Evolutionary conservation across 2,329 filamentous ascomycete species (phyloP).

Genomic region (Neopestalotiopsis sp.): DNA sequence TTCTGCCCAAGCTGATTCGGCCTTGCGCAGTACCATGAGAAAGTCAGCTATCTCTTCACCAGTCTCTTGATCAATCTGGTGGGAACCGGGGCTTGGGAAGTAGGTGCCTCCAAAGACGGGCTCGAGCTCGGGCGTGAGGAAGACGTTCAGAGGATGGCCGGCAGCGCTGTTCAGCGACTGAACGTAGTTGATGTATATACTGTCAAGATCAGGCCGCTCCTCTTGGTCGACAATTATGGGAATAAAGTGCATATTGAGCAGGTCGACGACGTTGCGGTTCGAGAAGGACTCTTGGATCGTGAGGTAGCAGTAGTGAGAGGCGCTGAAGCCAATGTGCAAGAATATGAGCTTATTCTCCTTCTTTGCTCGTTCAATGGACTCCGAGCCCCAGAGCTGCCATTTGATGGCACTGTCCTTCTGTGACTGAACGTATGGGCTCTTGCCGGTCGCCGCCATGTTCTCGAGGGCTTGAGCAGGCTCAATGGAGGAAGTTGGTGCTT

Average conservation of each 20-base stretch:
- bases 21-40: slow-evolving; percentile 80
- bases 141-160: slow-evolving; percentile 96
- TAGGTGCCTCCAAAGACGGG: slow-evolving; percentile 97
- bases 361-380: slow-evolving; percentile 77
- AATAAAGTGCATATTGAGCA: slow-evolving; percentile 87
- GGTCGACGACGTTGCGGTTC: slow-evolving; percentile 76
- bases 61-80: slow-evolving; percentile 46
- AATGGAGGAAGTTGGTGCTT: slow-evolving; percentile 19
- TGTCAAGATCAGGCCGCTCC: slow-evolving; percentile 90
- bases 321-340: slow-evolving; percentile 91
- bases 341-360: slow-evolving; percentile 88
- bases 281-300: slow-evolving; percentile 93
- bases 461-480: slow-evolving; percentile 30
- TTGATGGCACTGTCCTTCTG: slow-evolving; percentile 83
- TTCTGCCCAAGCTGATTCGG: slow-evolving; percentile 76
- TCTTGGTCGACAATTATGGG: slow-evolving; percentile 94
- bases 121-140: slow-evolving; percentile 89
- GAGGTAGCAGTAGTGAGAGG: slow-evolving; percentile 91
- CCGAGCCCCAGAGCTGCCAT: slow-evolving; percentile 88
- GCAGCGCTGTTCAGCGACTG: slow-evolving; percentile 89
- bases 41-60: slow-evolving; percentile 75
- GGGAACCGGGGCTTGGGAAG: slow-evolving; percentile 81
- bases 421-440: slow-evolving; percentile 66
- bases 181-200: slow-evolving; percentile 98
- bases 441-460: slow-evolving; percentile 44